These are phyloP conservation scores for Phlebiopsis gigantea DNA, from an alignment of 768 basidiomycete genomes.

Conservation along the genomic window DNA sequence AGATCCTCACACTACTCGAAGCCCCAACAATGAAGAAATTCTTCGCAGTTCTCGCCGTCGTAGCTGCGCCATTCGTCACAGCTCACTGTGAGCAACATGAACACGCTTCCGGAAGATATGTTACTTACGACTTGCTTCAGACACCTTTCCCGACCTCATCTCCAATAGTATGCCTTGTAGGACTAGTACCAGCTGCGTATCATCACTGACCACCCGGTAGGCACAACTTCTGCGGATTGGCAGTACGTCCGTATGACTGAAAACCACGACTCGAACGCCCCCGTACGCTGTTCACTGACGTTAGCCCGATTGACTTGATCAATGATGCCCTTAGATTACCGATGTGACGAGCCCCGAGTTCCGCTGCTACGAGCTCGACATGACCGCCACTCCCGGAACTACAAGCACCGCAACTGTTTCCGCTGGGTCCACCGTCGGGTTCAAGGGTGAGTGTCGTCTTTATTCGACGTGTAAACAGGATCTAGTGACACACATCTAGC, in stretches of 20 bases:
- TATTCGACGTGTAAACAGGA: not conserved
- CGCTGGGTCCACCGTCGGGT: slow-evolving; percentile 26
- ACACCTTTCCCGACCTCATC: slow-evolving; percentile 29
- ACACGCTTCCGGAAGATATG: not conserved
- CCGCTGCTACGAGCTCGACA: slow-evolving; percentile 29
- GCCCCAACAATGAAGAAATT: slow-evolving; percentile 18
- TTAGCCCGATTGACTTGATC: no score
- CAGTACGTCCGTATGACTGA: slow-evolving; percentile 27
- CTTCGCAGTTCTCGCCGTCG: slow-evolving; percentile 16
- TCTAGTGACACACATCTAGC: slow-evolving; percentile 4
- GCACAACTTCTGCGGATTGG: slow-evolving; percentile 22
- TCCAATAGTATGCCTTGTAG: slow-evolving; percentile 10
- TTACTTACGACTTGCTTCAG: slow-evolving; percentile 9
- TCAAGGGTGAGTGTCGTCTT: slow-evolving; percentile 15
- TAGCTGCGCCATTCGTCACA: slow-evolving; percentile 14
- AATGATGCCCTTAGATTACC: slow-evolving; percentile 20
- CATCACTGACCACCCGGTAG: not conserved
- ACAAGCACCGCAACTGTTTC: slow-evolving; percentile 22
- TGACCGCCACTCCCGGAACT: slow-evolving; percentile 18
- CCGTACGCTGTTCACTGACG: slow-evolving; percentile 16
- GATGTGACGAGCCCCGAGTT: slow-evolving; percentile 25
- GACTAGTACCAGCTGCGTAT: not conserved
- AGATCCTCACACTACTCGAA: not conserved
- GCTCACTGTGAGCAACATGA: slow-evolving; percentile 14
- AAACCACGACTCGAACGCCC: slow-evolving; percentile 27